Conservation (phyloP, 2,329 filamentous ascomycete species). For the Eutypella sp. region DNA sequence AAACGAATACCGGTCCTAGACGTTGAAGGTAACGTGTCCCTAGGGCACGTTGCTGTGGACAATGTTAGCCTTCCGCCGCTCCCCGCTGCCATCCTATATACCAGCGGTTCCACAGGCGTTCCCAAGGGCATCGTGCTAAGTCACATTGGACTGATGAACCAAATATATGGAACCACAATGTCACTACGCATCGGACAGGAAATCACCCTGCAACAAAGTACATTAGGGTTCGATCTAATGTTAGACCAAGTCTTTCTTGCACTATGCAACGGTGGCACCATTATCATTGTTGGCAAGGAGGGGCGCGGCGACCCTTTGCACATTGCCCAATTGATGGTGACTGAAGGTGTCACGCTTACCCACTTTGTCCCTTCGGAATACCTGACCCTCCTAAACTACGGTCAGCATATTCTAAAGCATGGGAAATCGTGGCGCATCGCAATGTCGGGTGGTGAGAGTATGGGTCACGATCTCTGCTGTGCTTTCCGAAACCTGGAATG, state of each 20-base stretch:
- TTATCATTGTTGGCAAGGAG: background rate
- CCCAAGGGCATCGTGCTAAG: slow-evolving; percentile 31
- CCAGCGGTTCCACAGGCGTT: slow-evolving; percentile 12
- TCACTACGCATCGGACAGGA: background rate
- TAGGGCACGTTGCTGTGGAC: background rate
- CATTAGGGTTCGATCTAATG: background rate
- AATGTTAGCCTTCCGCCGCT: background rate
- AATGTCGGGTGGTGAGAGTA: background rate
- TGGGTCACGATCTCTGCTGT: background rate
- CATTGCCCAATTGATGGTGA: background rate
- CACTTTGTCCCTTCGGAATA: background rate
- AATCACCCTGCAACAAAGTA: background rate
- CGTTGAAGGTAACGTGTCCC: background rate
- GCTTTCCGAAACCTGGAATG: slow-evolving; percentile 5
- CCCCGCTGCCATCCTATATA: slow-evolving; percentile 19
- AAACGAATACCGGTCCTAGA: background rate
- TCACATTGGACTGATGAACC: slow-evolving; percentile 2
- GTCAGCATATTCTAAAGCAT: background rate
- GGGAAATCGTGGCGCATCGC: background rate
- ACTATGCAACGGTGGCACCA: background rate
- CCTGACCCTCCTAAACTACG: background rate
- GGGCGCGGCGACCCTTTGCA: background rate
- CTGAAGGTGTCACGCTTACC: background rate
- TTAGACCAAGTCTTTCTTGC: background rate
- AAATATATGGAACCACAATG: background rate